Conservation (phyloP, 805 yeast genomes). For the Myxozyma lipomycoides region DNA sequence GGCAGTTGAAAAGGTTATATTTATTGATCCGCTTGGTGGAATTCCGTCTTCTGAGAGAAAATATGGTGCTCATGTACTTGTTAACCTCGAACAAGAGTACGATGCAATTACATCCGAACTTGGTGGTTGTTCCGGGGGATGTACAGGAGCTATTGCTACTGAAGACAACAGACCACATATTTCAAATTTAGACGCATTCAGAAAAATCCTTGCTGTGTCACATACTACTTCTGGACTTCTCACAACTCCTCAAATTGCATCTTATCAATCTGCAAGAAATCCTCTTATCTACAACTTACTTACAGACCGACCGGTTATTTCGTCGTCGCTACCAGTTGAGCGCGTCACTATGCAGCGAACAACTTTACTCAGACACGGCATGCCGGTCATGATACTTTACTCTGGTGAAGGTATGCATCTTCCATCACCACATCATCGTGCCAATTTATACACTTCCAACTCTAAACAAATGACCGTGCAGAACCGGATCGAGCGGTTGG, state of each 20-base stretch:
- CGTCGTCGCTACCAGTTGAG: conserved; percentile 81
- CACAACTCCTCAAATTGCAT: conserved; percentile 77
- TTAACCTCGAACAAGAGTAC: conserved; percentile 80
- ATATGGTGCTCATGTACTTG: conserved; percentile 73
- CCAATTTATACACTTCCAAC: no score
- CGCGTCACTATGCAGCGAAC: conserved; percentile 55
- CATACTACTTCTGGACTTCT: conserved; percentile 75
- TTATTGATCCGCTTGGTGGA: conserved; percentile 82
- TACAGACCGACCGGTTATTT: conserved; percentile 85
- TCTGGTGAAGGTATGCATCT: conserved; percentile 42
- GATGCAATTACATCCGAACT: conserved; percentile 62
- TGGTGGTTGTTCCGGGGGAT: no score
- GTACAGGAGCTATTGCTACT: no score
- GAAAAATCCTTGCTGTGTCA: conserved; percentile 48
- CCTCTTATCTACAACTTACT: conserved; percentile 86
- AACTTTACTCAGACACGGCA: conserved; percentile 75
- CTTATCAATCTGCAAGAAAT: conserved; percentile 45
- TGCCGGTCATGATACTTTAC: conserved; percentile 46
- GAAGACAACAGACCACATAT: conserved; percentile 43
- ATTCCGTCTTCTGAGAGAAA: conserved; percentile 82
- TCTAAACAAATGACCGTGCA: neutral
- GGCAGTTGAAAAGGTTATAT: conserved; percentile 76
- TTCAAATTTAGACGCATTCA: conserved; percentile 65
- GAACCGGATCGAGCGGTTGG: neutral
- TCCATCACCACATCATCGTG: conserved; percentile 32